Percentiles rank a stretch among this genome's conserved stretches.
Evolutionary conservation across 148 eudicot species (phyloP).

Genomic region (Silene uniflora): DNA sequence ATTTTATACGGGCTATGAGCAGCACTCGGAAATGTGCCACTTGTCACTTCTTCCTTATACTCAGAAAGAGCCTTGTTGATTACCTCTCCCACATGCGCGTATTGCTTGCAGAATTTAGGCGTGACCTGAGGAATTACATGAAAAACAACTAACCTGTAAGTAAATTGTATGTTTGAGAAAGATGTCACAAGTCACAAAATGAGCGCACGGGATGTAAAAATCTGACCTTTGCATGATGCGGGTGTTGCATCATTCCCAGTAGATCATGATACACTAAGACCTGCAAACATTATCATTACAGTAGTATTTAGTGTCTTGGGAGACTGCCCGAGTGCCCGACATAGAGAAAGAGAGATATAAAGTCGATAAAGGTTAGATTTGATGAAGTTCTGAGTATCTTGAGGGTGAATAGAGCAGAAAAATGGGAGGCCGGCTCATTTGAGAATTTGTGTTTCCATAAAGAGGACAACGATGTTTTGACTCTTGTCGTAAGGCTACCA

Average conservation of each 20-base stretch:
- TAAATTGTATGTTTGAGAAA: not conserved
- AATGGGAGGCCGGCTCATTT: too few species aligned
- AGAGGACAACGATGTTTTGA: too few species aligned
- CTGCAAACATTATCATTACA: constrained; percentile 35
- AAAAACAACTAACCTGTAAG: not conserved
- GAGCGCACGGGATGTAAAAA: not conserved
- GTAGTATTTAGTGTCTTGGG: not conserved
- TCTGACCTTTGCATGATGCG: constrained; percentile 90
- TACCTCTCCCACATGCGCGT: constrained; percentile 64
- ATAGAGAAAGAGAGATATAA: too few species aligned
- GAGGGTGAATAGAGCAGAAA: too few species aligned
- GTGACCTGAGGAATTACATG: constrained; percentile 49
- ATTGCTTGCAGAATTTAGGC: constrained; percentile 95
- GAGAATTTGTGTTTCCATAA: too few species aligned
- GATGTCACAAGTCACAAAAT: not conserved
- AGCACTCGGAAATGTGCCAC: constrained; percentile 68
- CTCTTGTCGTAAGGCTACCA: too few species aligned
- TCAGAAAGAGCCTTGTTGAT: constrained; percentile 82
- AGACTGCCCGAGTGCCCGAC: too few species aligned
- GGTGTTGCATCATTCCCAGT: constrained; percentile 96
- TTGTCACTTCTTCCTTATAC: constrained; percentile 83
- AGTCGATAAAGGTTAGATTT: too few species aligned
- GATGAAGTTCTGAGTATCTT: too few species aligned
- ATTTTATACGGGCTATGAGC: constrained; percentile 84
- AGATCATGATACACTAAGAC: constrained; percentile 96